A percentile compares a stretch with the other conserved stretches of the same genome.
These are phyloP conservation scores for Sporothrix dimorphospora DNA, from an alignment of 2,329 filamentous ascomycete genomes.

Conservation along the genomic window DNA sequence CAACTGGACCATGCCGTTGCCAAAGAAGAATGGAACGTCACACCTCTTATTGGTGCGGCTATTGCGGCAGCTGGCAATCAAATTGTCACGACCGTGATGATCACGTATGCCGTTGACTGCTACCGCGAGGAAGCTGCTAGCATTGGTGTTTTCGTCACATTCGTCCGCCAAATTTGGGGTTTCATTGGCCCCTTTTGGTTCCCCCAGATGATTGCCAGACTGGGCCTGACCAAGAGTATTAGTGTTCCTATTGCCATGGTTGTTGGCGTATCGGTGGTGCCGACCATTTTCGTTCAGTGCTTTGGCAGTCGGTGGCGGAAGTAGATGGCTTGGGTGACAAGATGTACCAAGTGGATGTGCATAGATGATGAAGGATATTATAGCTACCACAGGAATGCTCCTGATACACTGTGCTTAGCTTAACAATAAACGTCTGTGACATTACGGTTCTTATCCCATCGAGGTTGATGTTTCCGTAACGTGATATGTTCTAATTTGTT, in stretches of 20 bases:
- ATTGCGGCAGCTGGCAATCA: conserved; percentile 60
- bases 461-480: no score
- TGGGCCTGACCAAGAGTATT: conserved; percentile 19
- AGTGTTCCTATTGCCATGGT: conserved; percentile 8
- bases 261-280: conserved; percentile 5
- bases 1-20: conserved; percentile 36
- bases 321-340: background rate
- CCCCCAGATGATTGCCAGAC: conserved; percentile 22
- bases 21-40: conserved; percentile 54
- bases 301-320: background rate
- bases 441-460: no score
- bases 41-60: conserved; percentile 57
- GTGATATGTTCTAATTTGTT: no score
- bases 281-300: conserved; percentile 27
- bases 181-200: conserved; percentile 50
- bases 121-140: conserved; percentile 55
- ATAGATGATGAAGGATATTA: no score
- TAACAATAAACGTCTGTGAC: no score
- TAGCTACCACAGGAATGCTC: no score
- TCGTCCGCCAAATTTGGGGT: conserved; percentile 58
- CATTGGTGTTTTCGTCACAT: conserved; percentile 62
- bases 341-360: no score
- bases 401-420: no score
- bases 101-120: conserved; percentile 64
- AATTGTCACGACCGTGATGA: conserved; percentile 62